Evolutionary conservation across 1,139 yeast genomes (phyloP).

Genomic region (Taphrina confusa): DNA sequence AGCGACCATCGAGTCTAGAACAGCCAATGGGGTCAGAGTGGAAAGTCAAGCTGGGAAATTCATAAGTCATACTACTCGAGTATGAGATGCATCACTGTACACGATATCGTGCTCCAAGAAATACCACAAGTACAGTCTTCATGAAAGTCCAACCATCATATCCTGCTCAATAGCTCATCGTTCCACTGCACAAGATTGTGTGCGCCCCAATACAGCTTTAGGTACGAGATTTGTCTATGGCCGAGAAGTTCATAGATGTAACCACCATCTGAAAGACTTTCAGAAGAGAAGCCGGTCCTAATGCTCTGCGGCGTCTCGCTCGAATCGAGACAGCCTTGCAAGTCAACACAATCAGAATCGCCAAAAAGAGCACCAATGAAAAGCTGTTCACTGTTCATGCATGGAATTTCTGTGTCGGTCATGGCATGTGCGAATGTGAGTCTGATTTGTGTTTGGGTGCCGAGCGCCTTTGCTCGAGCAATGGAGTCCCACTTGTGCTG

Average conservation of each 20-base stretch:
- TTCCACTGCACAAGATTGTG: constrained; percentile 33
- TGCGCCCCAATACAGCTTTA: constrained; percentile 24
- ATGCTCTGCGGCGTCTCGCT: no score
- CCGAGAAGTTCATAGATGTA: not conserved
- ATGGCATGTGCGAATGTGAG: constrained; percentile 19
- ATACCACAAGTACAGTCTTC: no score
- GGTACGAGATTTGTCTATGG: constrained; percentile 3
- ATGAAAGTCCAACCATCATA: no score
- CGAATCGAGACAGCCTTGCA: not conserved
- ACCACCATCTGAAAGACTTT: constrained; percentile 3
- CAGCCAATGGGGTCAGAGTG: no score
- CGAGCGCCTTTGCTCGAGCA: constrained; percentile 1
- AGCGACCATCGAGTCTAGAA: no score
- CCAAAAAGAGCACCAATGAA: not conserved
- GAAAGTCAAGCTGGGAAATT: no score
- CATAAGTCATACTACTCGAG: no score
- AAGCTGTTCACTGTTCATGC: constrained; percentile 6
- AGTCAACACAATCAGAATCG: not conserved
- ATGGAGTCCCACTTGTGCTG: constrained; percentile 34
- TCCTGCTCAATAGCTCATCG: constrained; percentile 4
- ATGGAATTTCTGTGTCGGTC: constrained; percentile 9
- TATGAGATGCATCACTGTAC: no score
- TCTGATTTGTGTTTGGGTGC: not conserved
- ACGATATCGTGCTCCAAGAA: no score
- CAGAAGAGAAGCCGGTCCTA: no score